These are phyloP conservation scores for Acorus gramineus DNA, from an alignment of 106 monocot genomes.

Conservation along the genomic window DNA sequence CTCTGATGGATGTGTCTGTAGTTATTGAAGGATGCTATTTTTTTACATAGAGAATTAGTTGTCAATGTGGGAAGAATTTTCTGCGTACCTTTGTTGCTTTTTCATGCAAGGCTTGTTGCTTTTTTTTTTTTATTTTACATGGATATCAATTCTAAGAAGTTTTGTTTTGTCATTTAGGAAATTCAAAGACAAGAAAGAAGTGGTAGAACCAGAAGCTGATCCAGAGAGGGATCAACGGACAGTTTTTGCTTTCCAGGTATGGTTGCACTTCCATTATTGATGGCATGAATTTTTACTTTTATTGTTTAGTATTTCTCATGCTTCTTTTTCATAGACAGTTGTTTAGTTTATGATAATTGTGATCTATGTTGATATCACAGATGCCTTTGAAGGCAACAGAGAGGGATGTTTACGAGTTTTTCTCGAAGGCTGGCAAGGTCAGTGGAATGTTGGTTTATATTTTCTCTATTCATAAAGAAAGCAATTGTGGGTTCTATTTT, in stretches of 20 bases:
- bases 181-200: constrained; percentile 56
- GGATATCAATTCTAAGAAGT: too few relatives aligned
- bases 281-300: neutral
- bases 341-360: neutral
- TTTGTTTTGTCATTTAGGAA: constrained; percentile 17
- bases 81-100: too few relatives aligned
- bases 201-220: constrained; percentile 58
- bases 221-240: constrained; percentile 90
- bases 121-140: too few relatives aligned
- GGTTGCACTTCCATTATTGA: too few relatives aligned
- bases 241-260: constrained; percentile 83
- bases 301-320: neutral
- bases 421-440: constrained; percentile 81
- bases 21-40: too few relatives aligned
- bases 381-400: constrained; percentile 72
- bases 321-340: neutral
- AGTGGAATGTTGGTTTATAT: neutral
- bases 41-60: too few relatives aligned
- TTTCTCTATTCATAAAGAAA: too few relatives aligned
- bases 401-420: constrained; percentile 80
- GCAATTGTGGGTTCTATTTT: neutral
- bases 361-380: constrained; percentile 13
- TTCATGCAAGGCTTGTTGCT: too few relatives aligned
- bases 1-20: too few relatives aligned
- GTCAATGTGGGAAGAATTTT: too few relatives aligned